Percentiles rank a stretch among this genome's conserved stretches.
Evolutionary conservation across 345 rosid species (phyloP).

Genomic region (Noccaea bulbosa): DNA sequence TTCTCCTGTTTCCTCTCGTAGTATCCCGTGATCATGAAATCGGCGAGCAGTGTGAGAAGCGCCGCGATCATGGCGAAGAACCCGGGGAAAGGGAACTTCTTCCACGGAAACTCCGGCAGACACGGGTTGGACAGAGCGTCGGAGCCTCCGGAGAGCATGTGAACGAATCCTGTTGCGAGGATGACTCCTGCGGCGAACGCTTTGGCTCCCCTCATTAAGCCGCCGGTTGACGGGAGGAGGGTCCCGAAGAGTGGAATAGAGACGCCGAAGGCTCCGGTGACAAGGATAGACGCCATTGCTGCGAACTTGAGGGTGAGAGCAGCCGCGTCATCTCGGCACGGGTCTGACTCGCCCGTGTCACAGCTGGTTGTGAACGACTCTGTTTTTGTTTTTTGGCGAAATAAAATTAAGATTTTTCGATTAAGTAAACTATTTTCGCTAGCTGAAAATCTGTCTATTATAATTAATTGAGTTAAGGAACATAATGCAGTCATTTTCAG

Average conservation of each 20-base stretch:
- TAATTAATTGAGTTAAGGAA: not conserved
- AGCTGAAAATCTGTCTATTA: not conserved
- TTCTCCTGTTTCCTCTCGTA: slow-evolving; percentile 80
- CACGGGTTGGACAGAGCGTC: slow-evolving; percentile 66
- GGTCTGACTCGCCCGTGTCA: slow-evolving; percentile 49
- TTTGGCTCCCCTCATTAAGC: slow-evolving; percentile 77
- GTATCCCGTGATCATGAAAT: slow-evolving; percentile 85
- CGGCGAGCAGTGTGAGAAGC: slow-evolving; percentile 71
- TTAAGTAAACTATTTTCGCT: not conserved
- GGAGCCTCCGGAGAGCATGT: slow-evolving; percentile 78
- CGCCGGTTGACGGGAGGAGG: slow-evolving; percentile 64
- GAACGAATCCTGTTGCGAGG: slow-evolving; percentile 94
- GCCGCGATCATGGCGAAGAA: slow-evolving; percentile 90
- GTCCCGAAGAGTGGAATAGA: slow-evolving; percentile 77
- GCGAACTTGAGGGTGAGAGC: slow-evolving; percentile 66
- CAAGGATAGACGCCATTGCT: slow-evolving; percentile 74
- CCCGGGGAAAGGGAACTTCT: slow-evolving; percentile 78
- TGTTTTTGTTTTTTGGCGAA: slow-evolving; percentile 21
- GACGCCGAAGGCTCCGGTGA: slow-evolving; percentile 67
- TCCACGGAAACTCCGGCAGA: slow-evolving; percentile 76
- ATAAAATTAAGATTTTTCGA: not conserved
- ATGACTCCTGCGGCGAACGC: slow-evolving; percentile 95
- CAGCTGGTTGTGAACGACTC: slow-evolving; percentile 52
- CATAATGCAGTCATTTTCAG: not conserved
- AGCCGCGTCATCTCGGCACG: slow-evolving; percentile 64